Evolutionary conservation across 768 basidiomycete species (phyloP).

Genomic region (Lepiota venenata): DNA sequence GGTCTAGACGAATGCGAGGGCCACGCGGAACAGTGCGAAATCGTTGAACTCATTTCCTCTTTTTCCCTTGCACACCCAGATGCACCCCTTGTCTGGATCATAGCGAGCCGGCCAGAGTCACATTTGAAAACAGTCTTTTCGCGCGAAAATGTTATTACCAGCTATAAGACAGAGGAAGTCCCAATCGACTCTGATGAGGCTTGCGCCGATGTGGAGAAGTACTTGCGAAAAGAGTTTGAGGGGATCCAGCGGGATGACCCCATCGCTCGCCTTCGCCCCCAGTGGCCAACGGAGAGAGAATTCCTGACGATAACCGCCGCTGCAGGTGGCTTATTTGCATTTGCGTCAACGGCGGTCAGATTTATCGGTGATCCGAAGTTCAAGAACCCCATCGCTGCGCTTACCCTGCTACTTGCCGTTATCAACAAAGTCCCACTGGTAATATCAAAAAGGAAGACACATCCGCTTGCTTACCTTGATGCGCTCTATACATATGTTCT

Average conservation of each 20-base stretch:
- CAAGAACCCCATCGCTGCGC: not conserved
- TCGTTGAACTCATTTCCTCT: not conserved
- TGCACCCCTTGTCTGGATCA: not conserved
- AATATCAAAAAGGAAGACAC: not conserved
- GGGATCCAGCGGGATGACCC: not conserved
- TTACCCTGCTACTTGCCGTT: not conserved
- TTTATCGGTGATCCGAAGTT: not conserved
- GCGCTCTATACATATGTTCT: conserved; percentile 7
- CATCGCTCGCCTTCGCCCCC: not conserved
- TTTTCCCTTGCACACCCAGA: not conserved
- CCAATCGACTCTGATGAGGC: not conserved
- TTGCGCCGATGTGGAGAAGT: too few relatives aligned
- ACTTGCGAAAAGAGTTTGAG: not conserved
- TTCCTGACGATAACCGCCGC: not conserved
- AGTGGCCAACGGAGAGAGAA: not conserved
- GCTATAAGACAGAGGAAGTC: not conserved
- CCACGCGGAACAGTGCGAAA: not conserved
- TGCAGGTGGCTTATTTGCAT: not conserved
- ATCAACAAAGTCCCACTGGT: not conserved
- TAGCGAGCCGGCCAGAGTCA: conserved; percentile 2
- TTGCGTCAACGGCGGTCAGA: not conserved
- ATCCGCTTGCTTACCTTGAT: conserved; percentile 10
- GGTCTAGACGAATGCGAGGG: conserved; percentile 1
- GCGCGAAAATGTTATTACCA: not conserved
- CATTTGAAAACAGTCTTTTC: not conserved